Evolutionary conservation across 129 eudicot genomes (phyloP).

Genomic region (Heracleum sosnowskyi): DNA sequence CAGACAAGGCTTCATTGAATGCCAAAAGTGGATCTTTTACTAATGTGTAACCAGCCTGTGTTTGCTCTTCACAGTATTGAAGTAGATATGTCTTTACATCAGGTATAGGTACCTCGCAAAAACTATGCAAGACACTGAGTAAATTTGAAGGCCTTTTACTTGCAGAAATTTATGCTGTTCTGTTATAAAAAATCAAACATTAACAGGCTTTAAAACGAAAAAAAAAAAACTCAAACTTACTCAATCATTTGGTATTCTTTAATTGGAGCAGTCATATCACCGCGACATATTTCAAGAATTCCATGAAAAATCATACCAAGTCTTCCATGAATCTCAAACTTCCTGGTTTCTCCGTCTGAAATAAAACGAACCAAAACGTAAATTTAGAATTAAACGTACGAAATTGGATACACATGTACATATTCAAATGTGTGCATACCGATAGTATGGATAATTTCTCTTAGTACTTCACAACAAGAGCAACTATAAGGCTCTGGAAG

Average conservation of each 20-base stretch:
- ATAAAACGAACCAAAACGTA: neutral
- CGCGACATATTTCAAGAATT: conserved; percentile 29
- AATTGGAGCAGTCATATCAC: conserved; percentile 13
- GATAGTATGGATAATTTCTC: conserved; percentile 60
- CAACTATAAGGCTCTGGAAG: conserved; percentile 36
- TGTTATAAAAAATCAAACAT: neutral
- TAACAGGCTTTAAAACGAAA: neutral
- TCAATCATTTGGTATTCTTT: conserved; percentile 45
- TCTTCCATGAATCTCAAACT: conserved; percentile 70
- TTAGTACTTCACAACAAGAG: conserved; percentile 47
- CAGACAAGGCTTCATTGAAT: conserved; percentile 48
- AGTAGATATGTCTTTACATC: conserved; percentile 41
- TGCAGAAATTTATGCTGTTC: neutral
- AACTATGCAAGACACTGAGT: conserved; percentile 17
- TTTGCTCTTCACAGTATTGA: conserved; percentile 40
- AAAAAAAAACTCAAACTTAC: conserved; percentile 22
- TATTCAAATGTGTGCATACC: conserved; percentile 18
- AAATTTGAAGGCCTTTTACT: neutral
- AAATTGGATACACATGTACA: neutral
- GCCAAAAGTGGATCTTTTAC: conserved; percentile 50
- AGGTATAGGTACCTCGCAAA: conserved; percentile 32
- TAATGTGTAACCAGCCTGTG: conserved; percentile 31
- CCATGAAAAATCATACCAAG: conserved; percentile 52
- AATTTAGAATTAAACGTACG: neutral
- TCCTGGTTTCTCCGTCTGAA: conserved; percentile 33